phyloP scores from a whole-genome alignment of 345 rosid species.

The Eutrema yunnanense region DNA sequence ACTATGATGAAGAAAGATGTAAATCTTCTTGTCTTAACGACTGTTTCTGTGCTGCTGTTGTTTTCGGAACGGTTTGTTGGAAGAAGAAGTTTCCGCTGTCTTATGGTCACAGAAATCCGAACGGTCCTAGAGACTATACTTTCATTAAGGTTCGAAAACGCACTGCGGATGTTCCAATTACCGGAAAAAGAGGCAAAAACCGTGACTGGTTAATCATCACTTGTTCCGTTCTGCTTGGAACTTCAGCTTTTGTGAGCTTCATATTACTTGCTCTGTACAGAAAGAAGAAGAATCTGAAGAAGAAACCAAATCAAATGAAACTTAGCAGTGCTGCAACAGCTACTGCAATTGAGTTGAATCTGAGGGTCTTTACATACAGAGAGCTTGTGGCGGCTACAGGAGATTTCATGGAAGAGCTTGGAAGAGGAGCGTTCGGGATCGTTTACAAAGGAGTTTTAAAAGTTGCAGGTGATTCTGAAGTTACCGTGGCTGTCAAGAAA shows the following conservation, averaged over 20 bases:
- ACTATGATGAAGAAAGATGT: slow-evolving; percentile 36
- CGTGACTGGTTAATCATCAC: slow-evolving; percentile 3
- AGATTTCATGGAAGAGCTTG: slow-evolving; percentile 36
- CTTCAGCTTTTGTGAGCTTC: slow-evolving; percentile 7
- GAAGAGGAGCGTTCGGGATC: slow-evolving; percentile 41
- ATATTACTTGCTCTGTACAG: not conserved
- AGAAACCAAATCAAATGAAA: not conserved
- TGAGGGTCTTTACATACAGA: slow-evolving; percentile 34
- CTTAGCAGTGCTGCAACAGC: not conserved
- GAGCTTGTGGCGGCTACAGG: slow-evolving; percentile 33
- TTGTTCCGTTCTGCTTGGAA: slow-evolving; percentile 8
- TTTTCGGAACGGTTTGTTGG: slow-evolving; percentile 28
- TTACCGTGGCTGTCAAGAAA: slow-evolving; percentile 42
- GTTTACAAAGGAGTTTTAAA: slow-evolving; percentile 35
- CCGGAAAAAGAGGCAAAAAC: not conserved
- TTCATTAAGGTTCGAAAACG: slow-evolving; percentile 28
- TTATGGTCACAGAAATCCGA: slow-evolving; percentile 26
- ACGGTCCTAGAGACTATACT: slow-evolving; percentile 15
- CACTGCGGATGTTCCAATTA: not conserved
- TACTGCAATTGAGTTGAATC: slow-evolving; percentile 26
- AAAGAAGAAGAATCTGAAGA: not conserved
- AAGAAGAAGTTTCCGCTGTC: slow-evolving; percentile 50
- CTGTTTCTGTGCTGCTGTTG: slow-evolving; percentile 53
- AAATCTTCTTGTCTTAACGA: slow-evolving; percentile 40
- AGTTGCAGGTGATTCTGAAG: slow-evolving; percentile 11